Base-by-base conservation (phyloP, 805 yeast genomes). In the Wickerhamiella occidentalis region DNA sequence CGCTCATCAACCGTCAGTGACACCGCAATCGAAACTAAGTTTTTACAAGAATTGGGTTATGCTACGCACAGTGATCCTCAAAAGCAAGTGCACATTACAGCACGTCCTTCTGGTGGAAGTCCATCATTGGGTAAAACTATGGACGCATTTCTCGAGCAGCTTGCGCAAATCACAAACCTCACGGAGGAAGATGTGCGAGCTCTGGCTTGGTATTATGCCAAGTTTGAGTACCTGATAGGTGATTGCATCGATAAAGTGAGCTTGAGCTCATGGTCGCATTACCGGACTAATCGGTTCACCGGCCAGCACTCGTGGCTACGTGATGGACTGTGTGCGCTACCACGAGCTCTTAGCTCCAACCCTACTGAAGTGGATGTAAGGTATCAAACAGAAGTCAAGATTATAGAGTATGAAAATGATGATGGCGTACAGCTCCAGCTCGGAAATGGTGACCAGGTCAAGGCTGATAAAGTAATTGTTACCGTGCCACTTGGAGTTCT, bases 401-500 rank as follows among this genome's bases (percentile, higher is more conserved):
- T 65, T 2, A 54, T 68, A 22, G 68, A 67, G 54, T 68, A 66
- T 47, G 64, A 60, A 5, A 23, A 40, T 40, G 61, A 61, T 18
- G 68, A 66, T 30, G 53, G 58, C 21, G 56, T 63, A 2, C 59
- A 58, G 22, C 58, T 68, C 8, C 58, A 61, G 12, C 51, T 68
- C 19, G 68, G 64, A 37, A 67, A 67, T 48, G 71, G 71, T 5
- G 71, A 67, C 47, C 60, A 56, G n/a, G 59, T 69, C n/a, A 50
- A 56, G 1, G 72, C 70, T 3, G 72, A 69, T 50, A 58, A 67
- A 9, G 67, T 64, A 3, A 59, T 68, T 1, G 58, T 66, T 19
- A 67, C 72, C 5, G 64, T 66, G 5, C 73, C 73, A 1, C 58
- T 69, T 3, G 73, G 73, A 0, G 69, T 68, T 5, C 56, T 69